A percentile compares a stretch with the other conserved stretches of the same genome.
Conservation (phyloP, 2,329 filamentous ascomycete genomes). For the Ilyonectria mors-panacis region DNA sequence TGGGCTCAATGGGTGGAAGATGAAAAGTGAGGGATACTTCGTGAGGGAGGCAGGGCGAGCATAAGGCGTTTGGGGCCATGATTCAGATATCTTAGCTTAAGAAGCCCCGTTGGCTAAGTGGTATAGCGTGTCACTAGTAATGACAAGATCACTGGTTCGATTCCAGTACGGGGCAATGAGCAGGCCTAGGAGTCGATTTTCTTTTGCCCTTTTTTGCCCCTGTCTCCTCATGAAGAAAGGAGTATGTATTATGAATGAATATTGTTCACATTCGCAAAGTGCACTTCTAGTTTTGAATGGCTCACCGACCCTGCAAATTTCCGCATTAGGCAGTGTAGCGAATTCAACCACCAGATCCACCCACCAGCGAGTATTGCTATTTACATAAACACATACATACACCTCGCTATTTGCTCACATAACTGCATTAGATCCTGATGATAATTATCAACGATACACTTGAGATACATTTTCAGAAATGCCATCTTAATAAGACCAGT, state of each 20-base stretch:
- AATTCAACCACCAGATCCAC: no score
- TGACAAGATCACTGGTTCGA: slow-evolving; percentile 35
- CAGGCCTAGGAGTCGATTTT: no score
- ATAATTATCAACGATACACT: no score
- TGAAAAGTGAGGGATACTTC: slow-evolving; percentile 63
- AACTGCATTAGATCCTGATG: no score
- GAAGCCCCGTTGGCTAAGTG: slow-evolving; percentile 32
- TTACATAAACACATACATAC: no score
- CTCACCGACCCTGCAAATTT: no score
- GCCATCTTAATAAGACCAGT: no score
- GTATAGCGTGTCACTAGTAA: slow-evolving; percentile 34
- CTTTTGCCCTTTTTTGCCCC: slow-evolving; percentile 1
- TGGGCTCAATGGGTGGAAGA: slow-evolving; percentile 58
- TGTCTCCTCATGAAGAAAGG: not conserved
- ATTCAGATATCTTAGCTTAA: not conserved
- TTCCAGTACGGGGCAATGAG: slow-evolving; percentile 29
- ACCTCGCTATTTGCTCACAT: no score
- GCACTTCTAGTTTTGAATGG: not conserved
- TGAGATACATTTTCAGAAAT: no score
- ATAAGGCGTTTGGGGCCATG: slow-evolving; percentile 5
- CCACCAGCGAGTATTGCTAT: no score
- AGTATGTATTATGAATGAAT: not conserved
- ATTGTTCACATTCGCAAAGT: not conserved
- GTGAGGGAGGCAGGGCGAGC: slow-evolving; percentile 45
- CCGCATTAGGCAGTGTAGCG: no score